phyloP scores from a whole-genome alignment of 306 rosid species.

The Vigna hirtella region DNA sequence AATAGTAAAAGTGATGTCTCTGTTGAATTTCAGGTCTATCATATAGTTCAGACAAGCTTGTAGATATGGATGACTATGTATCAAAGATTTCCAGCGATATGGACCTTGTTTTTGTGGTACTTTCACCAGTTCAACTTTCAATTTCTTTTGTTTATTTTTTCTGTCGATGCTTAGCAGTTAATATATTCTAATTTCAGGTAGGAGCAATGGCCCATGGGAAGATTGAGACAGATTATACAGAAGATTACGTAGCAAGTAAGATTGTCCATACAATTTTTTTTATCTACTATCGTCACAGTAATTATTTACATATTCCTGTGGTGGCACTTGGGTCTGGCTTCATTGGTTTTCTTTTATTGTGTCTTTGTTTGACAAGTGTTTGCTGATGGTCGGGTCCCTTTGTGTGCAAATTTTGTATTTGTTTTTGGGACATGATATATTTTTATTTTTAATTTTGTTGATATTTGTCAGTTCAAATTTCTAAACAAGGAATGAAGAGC shows the following conservation, averaged over 20 bases:
- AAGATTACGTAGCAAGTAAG: constrained; percentile 80
- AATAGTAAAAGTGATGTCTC: background rate
- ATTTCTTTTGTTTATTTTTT: constrained; percentile 6
- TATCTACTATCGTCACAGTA: constrained; percentile 5
- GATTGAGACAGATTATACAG: constrained; percentile 75
- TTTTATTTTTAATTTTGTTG: background rate
- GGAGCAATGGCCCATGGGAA: constrained; percentile 95
- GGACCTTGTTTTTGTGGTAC: constrained; percentile 89
- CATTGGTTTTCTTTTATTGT: constrained; percentile 8
- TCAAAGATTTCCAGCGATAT: constrained; percentile 39
- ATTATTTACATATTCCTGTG: no score
- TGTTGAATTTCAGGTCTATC: constrained; percentile 66
- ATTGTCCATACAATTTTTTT: background rate
- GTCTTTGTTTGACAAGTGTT: background rate
- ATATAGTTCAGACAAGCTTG: constrained; percentile 71
- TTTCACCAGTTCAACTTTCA: constrained; percentile 16
- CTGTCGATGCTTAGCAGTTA: background rate
- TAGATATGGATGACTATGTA: constrained; percentile 58
- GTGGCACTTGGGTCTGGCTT: background rate
- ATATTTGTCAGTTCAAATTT: background rate
- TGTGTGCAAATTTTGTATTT: background rate
- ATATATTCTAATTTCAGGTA: constrained; percentile 56
- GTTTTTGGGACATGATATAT: background rate
- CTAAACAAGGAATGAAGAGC: background rate
- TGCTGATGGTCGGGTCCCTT: background rate